Percentiles rank a stretch among this genome's conserved stretches.
phyloP scores from a whole-genome alignment of 352 stramenopile genomes.

The Phytophthora crassamura region DNA sequence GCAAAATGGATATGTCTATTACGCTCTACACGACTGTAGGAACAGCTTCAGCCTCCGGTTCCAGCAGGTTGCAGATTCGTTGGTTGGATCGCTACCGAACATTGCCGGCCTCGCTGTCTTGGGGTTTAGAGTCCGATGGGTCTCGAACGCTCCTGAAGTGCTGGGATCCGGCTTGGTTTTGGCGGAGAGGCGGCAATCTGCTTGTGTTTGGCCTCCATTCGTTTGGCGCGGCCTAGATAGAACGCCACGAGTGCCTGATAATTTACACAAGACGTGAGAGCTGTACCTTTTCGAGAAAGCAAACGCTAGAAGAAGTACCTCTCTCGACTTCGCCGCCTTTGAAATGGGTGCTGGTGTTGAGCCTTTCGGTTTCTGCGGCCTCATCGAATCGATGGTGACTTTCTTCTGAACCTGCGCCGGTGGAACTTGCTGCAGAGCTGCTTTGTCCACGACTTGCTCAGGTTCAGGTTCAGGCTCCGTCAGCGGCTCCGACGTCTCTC shows the following conservation, averaged over 20 bases:
- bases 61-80: too few species aligned
- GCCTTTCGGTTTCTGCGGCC: background rate
- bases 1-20: too few species aligned
- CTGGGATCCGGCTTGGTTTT: background rate
- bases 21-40: too few species aligned
- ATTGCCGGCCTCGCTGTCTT: too few species aligned
- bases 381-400: background rate
- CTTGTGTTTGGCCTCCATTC: constrained; percentile 60
- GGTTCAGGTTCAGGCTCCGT: constrained; percentile 11
- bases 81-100: too few species aligned
- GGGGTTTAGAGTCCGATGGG: too few species aligned
- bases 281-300: too few species aligned
- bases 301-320: constrained; percentile 16
- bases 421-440: background rate
- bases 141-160: too few species aligned
- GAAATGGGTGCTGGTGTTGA: background rate
- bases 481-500: background rate
- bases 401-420: background rate
- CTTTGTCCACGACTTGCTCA: background rate
- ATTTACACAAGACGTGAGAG: background rate
- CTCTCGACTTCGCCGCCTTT: constrained; percentile 40
- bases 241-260: constrained; percentile 56
- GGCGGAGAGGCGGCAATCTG: constrained; percentile 28
- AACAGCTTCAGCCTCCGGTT: too few species aligned
- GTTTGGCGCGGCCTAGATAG: constrained; percentile 58